Conservation (phyloP, 1,284 basidiomycete genomes). For the Ceraceosorus bombacis region DNA sequence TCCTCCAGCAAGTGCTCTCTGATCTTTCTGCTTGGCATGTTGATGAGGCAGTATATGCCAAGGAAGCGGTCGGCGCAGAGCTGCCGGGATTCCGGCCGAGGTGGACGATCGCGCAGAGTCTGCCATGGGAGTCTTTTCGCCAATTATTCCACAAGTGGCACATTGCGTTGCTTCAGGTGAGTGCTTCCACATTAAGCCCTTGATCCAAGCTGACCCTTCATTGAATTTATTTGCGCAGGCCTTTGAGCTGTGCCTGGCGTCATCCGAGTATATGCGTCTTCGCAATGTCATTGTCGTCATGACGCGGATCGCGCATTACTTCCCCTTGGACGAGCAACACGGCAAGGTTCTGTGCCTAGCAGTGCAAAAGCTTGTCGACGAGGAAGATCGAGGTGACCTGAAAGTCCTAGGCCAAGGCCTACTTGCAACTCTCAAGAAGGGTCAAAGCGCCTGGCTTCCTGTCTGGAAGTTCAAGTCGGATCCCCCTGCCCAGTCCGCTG, state of each 20-base stretch:
- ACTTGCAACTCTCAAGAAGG: conserved; percentile 40
- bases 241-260: conserved; percentile 33
- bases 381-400: conserved; percentile 41
- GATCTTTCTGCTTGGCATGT: conserved; percentile 71
- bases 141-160: conserved; percentile 74
- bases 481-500: background rate
- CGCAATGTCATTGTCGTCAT: conserved; percentile 45
- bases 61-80: conserved; percentile 51
- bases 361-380: conserved; percentile 24
- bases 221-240: conserved; percentile 7
- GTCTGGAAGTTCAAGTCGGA: conserved; percentile 12
- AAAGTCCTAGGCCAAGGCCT: conserved; percentile 44
- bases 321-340: conserved; percentile 32
- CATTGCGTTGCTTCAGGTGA: conserved; percentile 55
- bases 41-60: conserved; percentile 55
- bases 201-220: conserved; percentile 22
- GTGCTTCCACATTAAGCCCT: background rate
- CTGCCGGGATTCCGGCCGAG: conserved; percentile 42
- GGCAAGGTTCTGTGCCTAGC: conserved; percentile 27
- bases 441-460: conserved; percentile 31
- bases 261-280: conserved; percentile 44
- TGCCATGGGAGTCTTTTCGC: conserved; percentile 65
- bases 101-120: conserved; percentile 53
- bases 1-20: conserved; percentile 67
- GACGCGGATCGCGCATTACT: conserved; percentile 35